Percentiles rank a stretch among this genome's conserved stretches.
Conservation (phyloP, 371 early-diverging fungal species). For the Phascolomyces articulosus region DNA sequence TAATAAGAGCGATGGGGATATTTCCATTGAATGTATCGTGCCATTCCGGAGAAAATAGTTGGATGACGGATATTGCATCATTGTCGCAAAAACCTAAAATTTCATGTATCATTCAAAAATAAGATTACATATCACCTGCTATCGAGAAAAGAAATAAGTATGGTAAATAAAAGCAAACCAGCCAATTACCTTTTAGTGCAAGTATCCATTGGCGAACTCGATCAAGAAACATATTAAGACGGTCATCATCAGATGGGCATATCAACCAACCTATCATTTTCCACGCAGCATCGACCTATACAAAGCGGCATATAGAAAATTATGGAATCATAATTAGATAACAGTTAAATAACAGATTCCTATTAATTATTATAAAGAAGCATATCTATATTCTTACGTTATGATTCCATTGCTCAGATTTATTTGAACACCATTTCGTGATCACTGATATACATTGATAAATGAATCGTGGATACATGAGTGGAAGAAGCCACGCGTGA, state of each 20-base stretch:
- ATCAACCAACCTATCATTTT: background rate
- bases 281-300: background rate
- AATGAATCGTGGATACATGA: constrained; percentile 1
- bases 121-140: too few relatives aligned
- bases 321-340: too few relatives aligned
- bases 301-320: background rate
- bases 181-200: background rate
- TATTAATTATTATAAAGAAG: too few relatives aligned
- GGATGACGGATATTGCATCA: background rate
- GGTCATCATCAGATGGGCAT: background rate
- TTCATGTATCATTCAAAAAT: too few relatives aligned
- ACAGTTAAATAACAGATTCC: background rate
- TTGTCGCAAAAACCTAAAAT: background rate
- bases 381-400: background rate
- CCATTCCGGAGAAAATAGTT: background rate
- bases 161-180: background rate
- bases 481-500: constrained; percentile 3
- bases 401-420: background rate
- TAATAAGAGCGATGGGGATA: background rate
- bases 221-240: background rate
- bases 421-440: background rate
- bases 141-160: too few relatives aligned
- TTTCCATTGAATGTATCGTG: background rate
- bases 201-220: background rate
- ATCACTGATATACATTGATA: background rate